phyloP scores from a whole-genome alignment of 352 stramenopile genomes.

The Nothophytophthora sp. region DNA sequence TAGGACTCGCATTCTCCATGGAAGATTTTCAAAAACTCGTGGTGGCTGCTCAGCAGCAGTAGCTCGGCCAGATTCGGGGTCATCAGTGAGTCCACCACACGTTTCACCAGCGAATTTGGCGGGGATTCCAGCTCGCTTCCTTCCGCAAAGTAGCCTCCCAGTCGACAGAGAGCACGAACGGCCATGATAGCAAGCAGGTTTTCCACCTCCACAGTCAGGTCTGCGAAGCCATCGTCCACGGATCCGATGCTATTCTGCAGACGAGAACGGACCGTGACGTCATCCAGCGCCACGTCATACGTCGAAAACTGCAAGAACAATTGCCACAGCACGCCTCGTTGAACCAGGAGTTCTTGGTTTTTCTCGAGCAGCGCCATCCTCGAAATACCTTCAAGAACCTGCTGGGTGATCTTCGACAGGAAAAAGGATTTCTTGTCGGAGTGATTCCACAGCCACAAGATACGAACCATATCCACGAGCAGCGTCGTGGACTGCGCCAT shows the following conservation, averaged over 20 bases:
- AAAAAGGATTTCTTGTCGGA: constrained; percentile 38
- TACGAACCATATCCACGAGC: constrained; percentile 65
- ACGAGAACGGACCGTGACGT: constrained; percentile 38
- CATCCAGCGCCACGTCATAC: constrained; percentile 70
- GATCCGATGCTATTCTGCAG: constrained; percentile 40
- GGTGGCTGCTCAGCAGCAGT: constrained; percentile 62
- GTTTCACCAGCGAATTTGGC: constrained; percentile 42
- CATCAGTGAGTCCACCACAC: constrained; percentile 55
- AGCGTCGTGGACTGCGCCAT: constrained; percentile 61
- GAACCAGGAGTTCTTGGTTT: constrained; percentile 59
- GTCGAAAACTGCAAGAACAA: constrained; percentile 63
- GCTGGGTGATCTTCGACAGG: constrained; percentile 66
- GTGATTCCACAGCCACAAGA: constrained; percentile 82
- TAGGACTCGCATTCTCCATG: constrained; percentile 80
- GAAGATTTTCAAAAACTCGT: constrained; percentile 85
- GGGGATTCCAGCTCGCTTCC: constrained; percentile 53
- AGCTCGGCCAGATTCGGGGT: constrained; percentile 74
- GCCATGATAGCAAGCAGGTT: constrained; percentile 84
- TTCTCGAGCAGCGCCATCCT: constrained; percentile 55
- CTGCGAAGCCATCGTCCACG: constrained; percentile 40
- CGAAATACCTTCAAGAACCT: constrained; percentile 82
- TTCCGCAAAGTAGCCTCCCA: constrained; percentile 61
- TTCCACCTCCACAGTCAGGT: constrained; percentile 49
- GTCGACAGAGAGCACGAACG: constrained; percentile 60
- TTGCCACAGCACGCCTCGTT: constrained; percentile 67